Evolutionary conservation across 2,329 filamentous ascomycete genomes (phyloP), one percentile per base, ranked within the genome.

Genomic region (Byssoonygena ceratinophila): DNA sequence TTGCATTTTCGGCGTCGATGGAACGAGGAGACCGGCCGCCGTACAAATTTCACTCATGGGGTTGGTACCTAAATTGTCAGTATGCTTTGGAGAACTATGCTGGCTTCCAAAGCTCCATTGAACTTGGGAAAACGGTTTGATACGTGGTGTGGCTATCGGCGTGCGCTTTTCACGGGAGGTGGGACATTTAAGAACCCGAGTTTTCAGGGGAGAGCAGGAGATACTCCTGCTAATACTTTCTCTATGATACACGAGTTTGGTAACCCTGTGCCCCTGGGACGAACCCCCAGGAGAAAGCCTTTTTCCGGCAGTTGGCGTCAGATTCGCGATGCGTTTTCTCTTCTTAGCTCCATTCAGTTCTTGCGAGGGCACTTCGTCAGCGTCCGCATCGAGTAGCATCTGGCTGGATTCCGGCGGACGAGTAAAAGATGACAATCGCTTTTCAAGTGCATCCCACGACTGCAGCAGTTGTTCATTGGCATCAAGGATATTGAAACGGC

Each of bases 111-210:
- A 18, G 16, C 60, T 55, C 27, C 54, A 58, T 31, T 62, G 55
- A 8, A 70, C 51, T 37, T 57, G 59, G 3, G 66, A 63, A 45
- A 69, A 70, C 2, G 68, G 64, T 8, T 66, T 58, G 27, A 70
- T 69, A 18, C 27, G 37, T 18, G 31, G 31, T 36, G 29, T 8
- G 2, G 16, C 14, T 9, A 20, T 36, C 18, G 34, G 37, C 4
- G n/a, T 25, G 3, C 18, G 36, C 16, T 52, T 46, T 37, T 40
- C 44, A 12, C 18, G 23, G 11, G n/a, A 18, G 6, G 14, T 4
- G 9, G 40, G 25, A 22, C 39, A 44, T 25, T 41, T 43, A 4
- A 31, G 29, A 23, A 34, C 23, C 3, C 41, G 44, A 3, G 51
- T 20, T 27, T 34, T 53, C 20, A 43, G 16, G 22, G 53, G 45